Base-by-base conservation (phyloP, 176 grass and related monocot genomes). In the Aegilops sharonensis region DNA sequence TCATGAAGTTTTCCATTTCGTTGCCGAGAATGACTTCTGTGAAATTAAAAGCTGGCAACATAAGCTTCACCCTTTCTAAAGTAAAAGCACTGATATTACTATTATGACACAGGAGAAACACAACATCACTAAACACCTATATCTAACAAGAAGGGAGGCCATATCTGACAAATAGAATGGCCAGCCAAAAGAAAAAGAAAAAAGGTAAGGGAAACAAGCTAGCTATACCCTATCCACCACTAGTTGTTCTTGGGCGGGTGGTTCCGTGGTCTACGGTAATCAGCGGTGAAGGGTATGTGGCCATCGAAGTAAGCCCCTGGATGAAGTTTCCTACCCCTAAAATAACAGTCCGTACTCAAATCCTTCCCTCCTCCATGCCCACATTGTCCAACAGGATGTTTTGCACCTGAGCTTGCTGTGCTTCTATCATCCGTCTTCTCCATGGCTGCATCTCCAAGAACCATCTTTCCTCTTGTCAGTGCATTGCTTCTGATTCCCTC, bases 181-280 rank as follows among this genome's bases (percentile, higher is more conserved):
- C 67, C 76, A 68, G 45, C 30, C 17, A 59, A 52, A 88, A 64
- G 47, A 74, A 66, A 83, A 32, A 72, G 17, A 70, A 48, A 59
- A 65, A 8, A 52, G 14, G 48, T 52, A 84, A 73, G 50, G 8
- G 57, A 64, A 79, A 88, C 12, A 75, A 27, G 72, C 34, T 88
- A 74, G 81, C 77, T 32, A 52, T 87, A 80, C 45, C 64, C 86
- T 86, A 84, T 54, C 70, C 77, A 84, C 76, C 63, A 74, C 75
- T 92, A 95, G 85, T 98, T 98, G 89, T 98, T 94, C 87, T 89
- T 95, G 77, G 93, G 91, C 62, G 86, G 85, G 64, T 98, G 95
- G 24, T 85, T 85, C 68, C 7, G 32, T 9, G 89, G 81, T 73
- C 17, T 24, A 78, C 9, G 11, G 69, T 98, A 95, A 89, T 98